These are phyloP conservation scores for Harringtonia aguacate DNA, from an alignment of 2,329 filamentous ascomycete genomes.

Conservation along the genomic window DNA sequence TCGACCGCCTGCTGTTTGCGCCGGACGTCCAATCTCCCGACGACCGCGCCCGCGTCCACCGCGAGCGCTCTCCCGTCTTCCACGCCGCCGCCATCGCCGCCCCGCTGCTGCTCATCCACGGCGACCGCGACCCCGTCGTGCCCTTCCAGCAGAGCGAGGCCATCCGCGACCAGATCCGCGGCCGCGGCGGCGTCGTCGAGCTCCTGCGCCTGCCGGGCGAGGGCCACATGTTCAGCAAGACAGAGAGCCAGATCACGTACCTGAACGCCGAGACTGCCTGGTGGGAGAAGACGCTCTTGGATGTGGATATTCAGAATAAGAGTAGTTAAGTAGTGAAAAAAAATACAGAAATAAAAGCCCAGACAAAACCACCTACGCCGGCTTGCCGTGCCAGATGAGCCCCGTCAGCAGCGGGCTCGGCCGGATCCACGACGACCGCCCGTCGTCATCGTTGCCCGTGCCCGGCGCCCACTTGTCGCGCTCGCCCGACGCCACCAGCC, in stretches of 20 bases:
- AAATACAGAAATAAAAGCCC: background rate
- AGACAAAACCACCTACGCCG: conserved; percentile 1
- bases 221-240: conserved; percentile 36
- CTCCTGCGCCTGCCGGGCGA: conserved; percentile 37
- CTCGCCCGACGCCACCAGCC: conserved; percentile 7
- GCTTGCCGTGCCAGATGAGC: conserved; percentile 14
- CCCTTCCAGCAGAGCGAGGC: conserved; percentile 44
- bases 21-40: conserved; percentile 19
- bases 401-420: conserved; percentile 9
- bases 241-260: conserved; percentile 26
- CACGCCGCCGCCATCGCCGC: conserved; percentile 35
- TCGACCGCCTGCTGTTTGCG: conserved; percentile 30
- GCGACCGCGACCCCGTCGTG: conserved; percentile 44
- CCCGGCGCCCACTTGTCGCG: conserved; percentile 8
- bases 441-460: conserved; percentile 6
- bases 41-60: conserved; percentile 27
- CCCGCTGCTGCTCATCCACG: conserved; percentile 46
- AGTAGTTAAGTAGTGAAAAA: background rate
- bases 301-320: background rate
- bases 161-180: conserved; percentile 34
- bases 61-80: conserved; percentile 36
- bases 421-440: conserved; percentile 9
- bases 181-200: conserved; percentile 30
- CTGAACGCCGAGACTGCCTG: conserved; percentile 34
- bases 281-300: conserved; percentile 31